Conservation (phyloP, 108 stramenopile species). For the Fistulifera solaris region DNA sequence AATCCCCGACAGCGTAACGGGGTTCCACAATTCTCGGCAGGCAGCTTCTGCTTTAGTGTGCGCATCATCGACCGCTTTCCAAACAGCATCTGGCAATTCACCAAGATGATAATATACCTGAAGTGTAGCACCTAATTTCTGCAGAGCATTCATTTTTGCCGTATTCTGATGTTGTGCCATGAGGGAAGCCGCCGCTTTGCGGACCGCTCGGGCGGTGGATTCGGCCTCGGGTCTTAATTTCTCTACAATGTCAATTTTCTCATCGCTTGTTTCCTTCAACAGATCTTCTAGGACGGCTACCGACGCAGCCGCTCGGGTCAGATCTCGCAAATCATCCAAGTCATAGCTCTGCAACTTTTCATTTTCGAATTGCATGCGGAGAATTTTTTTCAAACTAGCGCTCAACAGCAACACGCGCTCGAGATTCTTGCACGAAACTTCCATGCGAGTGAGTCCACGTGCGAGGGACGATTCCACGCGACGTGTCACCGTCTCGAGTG, state of each 20-base stretch:
- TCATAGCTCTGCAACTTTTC: slow-evolving; percentile 52
- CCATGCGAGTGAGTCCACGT: slow-evolving; percentile 61
- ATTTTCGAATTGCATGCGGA: slow-evolving; percentile 69
- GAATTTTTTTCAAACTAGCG: slow-evolving; percentile 69
- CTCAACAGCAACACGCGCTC: slow-evolving; percentile 58
- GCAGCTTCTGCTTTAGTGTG: slow-evolving; percentile 33
- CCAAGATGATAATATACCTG: slow-evolving; percentile 82
- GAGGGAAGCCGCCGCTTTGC: slow-evolving; percentile 16
- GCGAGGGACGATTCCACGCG: slow-evolving; percentile 60
- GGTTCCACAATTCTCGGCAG: slow-evolving; percentile 22
- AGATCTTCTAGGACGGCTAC: slow-evolving; percentile 73
- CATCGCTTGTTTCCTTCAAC: slow-evolving; percentile 32
- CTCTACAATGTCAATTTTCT: slow-evolving; percentile 62
- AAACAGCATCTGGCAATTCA: slow-evolving; percentile 69
- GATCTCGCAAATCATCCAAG: slow-evolving; percentile 67
- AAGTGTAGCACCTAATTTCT: slow-evolving; percentile 47
- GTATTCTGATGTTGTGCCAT: slow-evolving; percentile 48
- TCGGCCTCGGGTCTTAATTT: slow-evolving; percentile 33
- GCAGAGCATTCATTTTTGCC: slow-evolving; percentile 26
- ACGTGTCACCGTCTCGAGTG: slow-evolving; percentile 46
- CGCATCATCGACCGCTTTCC: slow-evolving; percentile 61
- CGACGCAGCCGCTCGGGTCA: slow-evolving; percentile 74
- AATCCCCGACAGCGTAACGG: slow-evolving; percentile 28
- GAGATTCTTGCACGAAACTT: slow-evolving; percentile 54
- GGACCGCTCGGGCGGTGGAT: slow-evolving; percentile 19